A percentile compares a stretch with the other conserved stretches of the same genome.
Evolutionary conservation across 1,284 basidiomycete genomes (phyloP).

Genomic region (Tremellales sp.): DNA sequence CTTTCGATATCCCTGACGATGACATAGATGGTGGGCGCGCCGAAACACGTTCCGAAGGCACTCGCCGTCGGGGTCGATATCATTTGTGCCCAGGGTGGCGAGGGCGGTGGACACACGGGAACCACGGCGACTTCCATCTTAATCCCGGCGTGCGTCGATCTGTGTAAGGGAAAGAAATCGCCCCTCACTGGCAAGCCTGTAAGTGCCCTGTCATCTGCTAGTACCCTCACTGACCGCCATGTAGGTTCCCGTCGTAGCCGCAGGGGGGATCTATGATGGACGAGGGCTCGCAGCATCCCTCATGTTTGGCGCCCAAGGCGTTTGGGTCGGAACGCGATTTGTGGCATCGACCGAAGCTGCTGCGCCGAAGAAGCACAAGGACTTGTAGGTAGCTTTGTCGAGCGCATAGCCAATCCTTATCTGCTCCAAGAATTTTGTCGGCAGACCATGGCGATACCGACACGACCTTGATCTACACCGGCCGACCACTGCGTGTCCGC

Average conservation of each 20-base stretch:
- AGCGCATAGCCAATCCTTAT: not conserved
- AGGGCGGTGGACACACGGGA: constrained; percentile 67
- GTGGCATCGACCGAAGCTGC: constrained; percentile 75
- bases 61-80: constrained; percentile 75
- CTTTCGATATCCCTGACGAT: not conserved
- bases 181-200: constrained; percentile 70
- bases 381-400: constrained; percentile 48
- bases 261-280: constrained; percentile 81
- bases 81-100: constrained; percentile 82
- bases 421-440: constrained; percentile 28
- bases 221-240: constrained; percentile 1
- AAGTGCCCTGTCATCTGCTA: constrained; percentile 7
- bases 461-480: constrained; percentile 79
- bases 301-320: constrained; percentile 75
- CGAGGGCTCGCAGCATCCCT: constrained; percentile 79
- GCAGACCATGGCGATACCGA: constrained; percentile 53
- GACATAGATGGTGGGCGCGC: constrained; percentile 75
- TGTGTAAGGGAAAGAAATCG: constrained; percentile 65
- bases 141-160: constrained; percentile 72
- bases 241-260: constrained; percentile 69
- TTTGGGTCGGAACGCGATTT: constrained; percentile 89
- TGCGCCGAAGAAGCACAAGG: constrained; percentile 79
- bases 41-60: constrained; percentile 78
- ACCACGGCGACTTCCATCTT: constrained; percentile 40
- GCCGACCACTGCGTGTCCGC: constrained; percentile 77